Percentiles rank a stretch among this genome's conserved stretches.
Conservation (phyloP, 148 eudicot genomes). For the Vaccinium vitisidaea region DNA sequence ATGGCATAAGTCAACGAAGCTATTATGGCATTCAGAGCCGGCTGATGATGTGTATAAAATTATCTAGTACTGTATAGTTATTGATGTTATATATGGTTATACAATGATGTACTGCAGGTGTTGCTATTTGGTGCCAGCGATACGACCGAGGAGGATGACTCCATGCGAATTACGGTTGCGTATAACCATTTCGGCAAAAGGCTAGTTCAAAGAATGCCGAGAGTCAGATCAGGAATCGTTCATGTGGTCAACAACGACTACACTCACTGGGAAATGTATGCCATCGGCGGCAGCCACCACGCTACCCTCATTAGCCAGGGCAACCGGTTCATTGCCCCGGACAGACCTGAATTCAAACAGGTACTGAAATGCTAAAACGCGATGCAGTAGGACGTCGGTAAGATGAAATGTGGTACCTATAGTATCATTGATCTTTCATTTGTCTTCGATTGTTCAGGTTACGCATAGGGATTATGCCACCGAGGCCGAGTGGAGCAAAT, state of each 20-base stretch:
- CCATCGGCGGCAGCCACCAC: slow-evolving; percentile 49
- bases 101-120: neutral
- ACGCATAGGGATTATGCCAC: slow-evolving; percentile 30
- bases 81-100: neutral
- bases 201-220: slow-evolving; percentile 53
- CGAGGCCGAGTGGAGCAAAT: slow-evolving; percentile 27
- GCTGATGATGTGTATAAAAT: neutral
- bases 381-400: neutral
- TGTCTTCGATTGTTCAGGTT: slow-evolving; percentile 16
- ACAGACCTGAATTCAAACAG: slow-evolving; percentile 1
- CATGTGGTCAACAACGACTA: slow-evolving; percentile 57
- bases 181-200: slow-evolving; percentile 54
- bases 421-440: neutral
- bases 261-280: slow-evolving; percentile 57
- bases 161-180: slow-evolving; percentile 45
- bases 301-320: slow-evolving; percentile 53
- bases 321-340: slow-evolving; percentile 31
- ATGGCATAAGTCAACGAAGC: no score
- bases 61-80: neutral
- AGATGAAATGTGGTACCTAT: neutral
- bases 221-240: slow-evolving; percentile 37
- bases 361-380: neutral
- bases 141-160: neutral
- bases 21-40: no score
- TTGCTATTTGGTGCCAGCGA: slow-evolving; percentile 13